Evolutionary conservation across 495 filamentous ascomycete genomes (phyloP), one percentile per base, ranked within the genome.

Genomic region (Trichoderma gamsii): DNA sequence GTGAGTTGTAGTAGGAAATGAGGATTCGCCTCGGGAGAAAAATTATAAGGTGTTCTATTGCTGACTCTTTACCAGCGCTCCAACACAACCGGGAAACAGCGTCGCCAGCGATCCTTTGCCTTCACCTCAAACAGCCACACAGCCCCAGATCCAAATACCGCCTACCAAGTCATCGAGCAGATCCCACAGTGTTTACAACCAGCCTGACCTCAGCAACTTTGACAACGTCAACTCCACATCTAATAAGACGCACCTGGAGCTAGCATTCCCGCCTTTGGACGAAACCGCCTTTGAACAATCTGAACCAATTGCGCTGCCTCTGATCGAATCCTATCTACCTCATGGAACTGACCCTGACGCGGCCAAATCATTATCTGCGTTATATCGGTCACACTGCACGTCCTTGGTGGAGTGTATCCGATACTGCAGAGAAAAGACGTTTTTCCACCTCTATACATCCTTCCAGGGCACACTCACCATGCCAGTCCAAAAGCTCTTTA

Each of bases 381-480:
- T 97, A 18, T 99, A 98, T 74, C 87, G 92, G 56, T 93, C 93
- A 1, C 93, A 97, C 74, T 97, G 92, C 76, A 97, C 95, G 23
- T 97, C 92, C 3, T 84, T 99, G 16, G 89, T 98, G 38, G 95
- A 98, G 77, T 92, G 90, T 69, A 91, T 99, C 70, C 92, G 95
- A 16, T 98, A 89, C 74, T 96, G 92, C 84, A 96, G 95, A 72
- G 90, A 97, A 73, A 92, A 95, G 73, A 92, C 93, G 35, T 93
- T 99, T 72, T 92, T 96, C 73, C 91, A 93, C 71, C 88, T 96
- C n/a, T 97, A 96, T 76, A 90, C 89, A 43, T 94, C 94, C 11
- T 98, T 98, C 77, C 91, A 96, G 70, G 96, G 95, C 66, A 97
- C 92, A 3, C 83, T 99, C 72, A 98, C 95, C 18, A 93, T 96